Evolutionary conservation across 441 rosid genomes (phyloP).

Genomic region (Bocquillonia castaneifolia): DNA sequence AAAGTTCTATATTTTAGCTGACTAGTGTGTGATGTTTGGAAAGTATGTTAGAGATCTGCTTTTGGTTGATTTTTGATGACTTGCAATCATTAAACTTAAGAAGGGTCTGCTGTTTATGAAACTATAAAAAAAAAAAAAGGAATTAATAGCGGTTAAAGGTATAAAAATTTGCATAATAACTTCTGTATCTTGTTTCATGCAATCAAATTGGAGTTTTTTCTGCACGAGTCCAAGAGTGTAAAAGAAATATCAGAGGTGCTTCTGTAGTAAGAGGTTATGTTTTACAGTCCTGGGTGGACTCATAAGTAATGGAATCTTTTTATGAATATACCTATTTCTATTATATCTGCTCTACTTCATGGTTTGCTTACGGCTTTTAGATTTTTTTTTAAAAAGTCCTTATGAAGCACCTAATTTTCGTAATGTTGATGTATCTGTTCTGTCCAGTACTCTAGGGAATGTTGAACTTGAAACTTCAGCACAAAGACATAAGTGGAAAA

Average conservation of each 20-base stretch:
- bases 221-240: not conserved
- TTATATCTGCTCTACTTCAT: no score
- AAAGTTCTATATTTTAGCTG: not conserved
- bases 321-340: no score
- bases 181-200: not conserved
- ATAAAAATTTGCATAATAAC: not conserved
- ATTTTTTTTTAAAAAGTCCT: no score
- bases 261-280: slow-evolving; percentile 5
- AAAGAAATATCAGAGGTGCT: not conserved
- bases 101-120: not conserved
- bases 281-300: not conserved
- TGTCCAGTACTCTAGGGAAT: not conserved
- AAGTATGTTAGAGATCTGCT: slow-evolving; percentile 8
- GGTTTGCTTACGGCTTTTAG: no score
- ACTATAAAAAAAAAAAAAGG: not conserved
- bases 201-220: not conserved
- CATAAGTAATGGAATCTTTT: no score
- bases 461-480: not conserved
- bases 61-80: not conserved
- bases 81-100: not conserved
- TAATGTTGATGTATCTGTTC: not conserved
- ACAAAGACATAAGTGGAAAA: not conserved
- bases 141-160: not conserved
- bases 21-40: not conserved
- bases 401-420: no score